Percentiles rank a stretch among this genome's conserved stretches.
Evolutionary conservation across 2,329 filamentous ascomycete genomes (phyloP).

Genomic region (Fusarium anthophilum): DNA sequence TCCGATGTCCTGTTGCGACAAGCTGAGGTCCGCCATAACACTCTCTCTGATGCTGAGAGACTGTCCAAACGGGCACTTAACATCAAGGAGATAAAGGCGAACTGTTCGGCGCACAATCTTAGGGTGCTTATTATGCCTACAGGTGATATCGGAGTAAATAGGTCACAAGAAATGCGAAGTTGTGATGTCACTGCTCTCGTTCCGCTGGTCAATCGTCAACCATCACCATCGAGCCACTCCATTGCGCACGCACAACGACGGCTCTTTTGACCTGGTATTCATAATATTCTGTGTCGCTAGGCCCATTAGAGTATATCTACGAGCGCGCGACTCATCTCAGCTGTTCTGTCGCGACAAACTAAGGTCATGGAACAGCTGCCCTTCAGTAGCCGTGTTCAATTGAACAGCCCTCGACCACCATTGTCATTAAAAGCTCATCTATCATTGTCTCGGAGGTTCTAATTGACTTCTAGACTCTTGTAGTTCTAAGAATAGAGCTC

Average conservation of each 20-base stretch:
- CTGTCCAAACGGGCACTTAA: too few relatives aligned
- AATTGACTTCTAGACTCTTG: fast-evolving
- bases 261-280: fast-evolving
- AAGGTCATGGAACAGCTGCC: neutral
- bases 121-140: fast-evolving
- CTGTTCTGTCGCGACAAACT: neutral
- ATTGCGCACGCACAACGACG: neutral
- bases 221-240: neutral
- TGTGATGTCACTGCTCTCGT: neutral
- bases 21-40: neutral
- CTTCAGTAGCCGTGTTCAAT: neutral
- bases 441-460: fast-evolving
- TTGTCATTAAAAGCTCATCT: too few relatives aligned
- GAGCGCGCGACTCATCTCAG: fast-evolving
- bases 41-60: fast-evolving
- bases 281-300: fast-evolving
- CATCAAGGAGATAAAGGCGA: neutral
- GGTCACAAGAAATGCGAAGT: neutral
- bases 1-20: neutral
- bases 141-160: fast-evolving
- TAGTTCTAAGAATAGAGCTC: fast-evolving
- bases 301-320: fast-evolving
- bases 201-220: neutral
- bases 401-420: neutral
- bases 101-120: fast-evolving